Conservation (phyloP, 1,284 basidiomycete species). For the Trichosporon sp. region DNA sequence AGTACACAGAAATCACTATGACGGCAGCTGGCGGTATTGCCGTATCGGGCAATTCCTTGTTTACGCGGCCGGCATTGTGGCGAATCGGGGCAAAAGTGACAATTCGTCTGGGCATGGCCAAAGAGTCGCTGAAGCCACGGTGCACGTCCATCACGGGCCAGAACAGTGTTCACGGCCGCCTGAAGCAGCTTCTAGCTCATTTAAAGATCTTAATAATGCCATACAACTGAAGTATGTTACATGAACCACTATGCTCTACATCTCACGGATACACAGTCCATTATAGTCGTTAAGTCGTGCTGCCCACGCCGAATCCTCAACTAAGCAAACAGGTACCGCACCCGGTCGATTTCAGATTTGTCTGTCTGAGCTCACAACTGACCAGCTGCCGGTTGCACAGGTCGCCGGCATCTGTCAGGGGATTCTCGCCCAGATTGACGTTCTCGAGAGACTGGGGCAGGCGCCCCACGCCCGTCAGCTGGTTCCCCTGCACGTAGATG, state of each 20-base stretch:
- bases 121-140: too few relatives aligned
- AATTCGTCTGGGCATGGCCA: neutral
- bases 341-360: neutral
- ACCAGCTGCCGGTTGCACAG: neutral
- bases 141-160: neutral
- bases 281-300: neutral
- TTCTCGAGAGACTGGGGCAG: neutral
- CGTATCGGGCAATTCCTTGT: constrained; percentile 1
- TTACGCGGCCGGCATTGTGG: neutral
- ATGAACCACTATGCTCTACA: neutral
- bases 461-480: neutral
- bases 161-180: too few relatives aligned
- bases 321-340: neutral
- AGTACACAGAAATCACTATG: constrained; percentile 1
- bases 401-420: neutral
- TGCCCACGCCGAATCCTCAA: neutral
- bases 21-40: neutral
- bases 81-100: neutral
- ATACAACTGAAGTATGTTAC: neutral
- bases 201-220: too few relatives aligned
- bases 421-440: neutral
- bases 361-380: neutral
- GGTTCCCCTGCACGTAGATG: constrained; percentile 22
- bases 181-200: too few relatives aligned
- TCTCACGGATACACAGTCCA: neutral